A percentile compares a stretch with the other conserved stretches of the same genome.
phyloP scores from a whole-genome alignment of 2,329 filamentous ascomycete species.

The Colletotrichum lupini region DNA sequence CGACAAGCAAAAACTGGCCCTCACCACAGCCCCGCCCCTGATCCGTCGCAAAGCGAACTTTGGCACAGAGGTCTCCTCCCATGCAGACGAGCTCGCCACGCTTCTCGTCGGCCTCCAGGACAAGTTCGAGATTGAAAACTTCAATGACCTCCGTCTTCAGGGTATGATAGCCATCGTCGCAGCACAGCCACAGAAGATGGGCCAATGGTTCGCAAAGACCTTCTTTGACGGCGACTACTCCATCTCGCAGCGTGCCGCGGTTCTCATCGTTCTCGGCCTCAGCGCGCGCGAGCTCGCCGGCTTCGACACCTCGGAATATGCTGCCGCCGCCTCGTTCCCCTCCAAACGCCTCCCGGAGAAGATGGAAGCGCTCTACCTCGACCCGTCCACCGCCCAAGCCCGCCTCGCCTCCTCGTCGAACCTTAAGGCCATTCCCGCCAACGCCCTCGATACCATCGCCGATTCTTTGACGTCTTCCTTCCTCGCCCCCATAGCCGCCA shows the following conservation, averaged over 20 bases:
- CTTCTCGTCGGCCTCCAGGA: slow-evolving; percentile 85
- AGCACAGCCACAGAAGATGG: slow-evolving; percentile 81
- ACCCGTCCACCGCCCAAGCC: slow-evolving; percentile 39
- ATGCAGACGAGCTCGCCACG: slow-evolving; percentile 83
- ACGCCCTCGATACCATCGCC: slow-evolving; percentile 76
- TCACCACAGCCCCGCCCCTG: slow-evolving; percentile 80
- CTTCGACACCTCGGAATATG: slow-evolving; percentile 68
- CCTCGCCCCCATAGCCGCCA: slow-evolving; percentile 83
- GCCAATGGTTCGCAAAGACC: slow-evolving; percentile 83
- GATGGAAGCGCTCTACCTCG: slow-evolving; percentile 77
- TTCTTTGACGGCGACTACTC: slow-evolving; percentile 96
- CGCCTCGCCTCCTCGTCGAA: slow-evolving; percentile 42
- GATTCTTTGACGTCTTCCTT: slow-evolving; percentile 76
- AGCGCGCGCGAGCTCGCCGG: slow-evolving; percentile 88
- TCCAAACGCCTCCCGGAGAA: slow-evolving; percentile 81
- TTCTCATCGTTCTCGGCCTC: slow-evolving; percentile 85
- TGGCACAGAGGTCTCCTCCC: slow-evolving; percentile 87
- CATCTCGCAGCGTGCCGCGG: slow-evolving; percentile 81
- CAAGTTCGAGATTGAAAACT: slow-evolving; percentile 83
- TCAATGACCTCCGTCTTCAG: slow-evolving; percentile 80
- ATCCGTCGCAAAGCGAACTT: slow-evolving; percentile 91
- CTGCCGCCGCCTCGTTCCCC: slow-evolving; percentile 71
- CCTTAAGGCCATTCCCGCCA: slow-evolving; percentile 63
- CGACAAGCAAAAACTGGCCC: slow-evolving; percentile 83
- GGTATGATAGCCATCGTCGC: slow-evolving; percentile 85